A percentile compares a stretch with the other conserved stretches of the same genome.
Evolutionary conservation across 2,329 filamentous ascomycete species (phyloP).

Genomic region (Hypomyces perniciosus): DNA sequence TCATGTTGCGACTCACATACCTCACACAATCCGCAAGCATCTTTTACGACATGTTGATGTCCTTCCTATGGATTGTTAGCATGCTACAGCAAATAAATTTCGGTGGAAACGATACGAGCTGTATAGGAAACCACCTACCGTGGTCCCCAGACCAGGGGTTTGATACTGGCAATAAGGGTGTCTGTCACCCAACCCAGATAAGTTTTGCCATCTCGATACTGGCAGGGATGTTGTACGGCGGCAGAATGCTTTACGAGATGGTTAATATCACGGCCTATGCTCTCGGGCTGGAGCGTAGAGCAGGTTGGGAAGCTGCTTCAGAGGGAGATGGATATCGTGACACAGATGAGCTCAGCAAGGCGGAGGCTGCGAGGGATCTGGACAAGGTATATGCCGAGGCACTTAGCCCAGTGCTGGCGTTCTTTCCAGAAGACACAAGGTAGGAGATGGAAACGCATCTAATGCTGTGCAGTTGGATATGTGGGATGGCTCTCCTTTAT

Average conservation of each 20-base stretch:
- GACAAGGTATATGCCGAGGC: slow-evolving; percentile 12
- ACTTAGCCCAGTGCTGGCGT: slow-evolving; percentile 28
- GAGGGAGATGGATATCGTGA: not conserved
- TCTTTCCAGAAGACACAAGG: slow-evolving; percentile 19
- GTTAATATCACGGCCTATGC: not conserved
- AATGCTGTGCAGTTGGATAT: not conserved
- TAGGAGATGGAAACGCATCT: slow-evolving; percentile 2
- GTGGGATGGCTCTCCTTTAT: too few species aligned
- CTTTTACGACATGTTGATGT: slow-evolving; percentile 25
- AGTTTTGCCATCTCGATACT: not conserved
- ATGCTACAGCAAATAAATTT: slow-evolving; percentile 11
- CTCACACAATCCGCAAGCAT: slow-evolving; percentile 19
- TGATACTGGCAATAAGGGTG: not conserved
- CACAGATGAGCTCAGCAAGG: not conserved
- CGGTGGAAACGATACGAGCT: not conserved
- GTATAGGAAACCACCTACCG: not conserved
- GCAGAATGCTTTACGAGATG: not conserved
- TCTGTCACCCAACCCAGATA: not conserved
- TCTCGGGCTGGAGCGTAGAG: not conserved
- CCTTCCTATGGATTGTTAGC: slow-evolving; percentile 22
- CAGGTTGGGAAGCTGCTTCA: not conserved
- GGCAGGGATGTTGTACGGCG: not conserved
- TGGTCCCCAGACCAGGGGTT: not conserved
- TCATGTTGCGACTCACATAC: slow-evolving; percentile 19
- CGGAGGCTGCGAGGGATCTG: not conserved